Evolutionary conservation across 2,329 filamentous ascomycete genomes (phyloP).

Genomic region (Exserohilum turcica): DNA sequence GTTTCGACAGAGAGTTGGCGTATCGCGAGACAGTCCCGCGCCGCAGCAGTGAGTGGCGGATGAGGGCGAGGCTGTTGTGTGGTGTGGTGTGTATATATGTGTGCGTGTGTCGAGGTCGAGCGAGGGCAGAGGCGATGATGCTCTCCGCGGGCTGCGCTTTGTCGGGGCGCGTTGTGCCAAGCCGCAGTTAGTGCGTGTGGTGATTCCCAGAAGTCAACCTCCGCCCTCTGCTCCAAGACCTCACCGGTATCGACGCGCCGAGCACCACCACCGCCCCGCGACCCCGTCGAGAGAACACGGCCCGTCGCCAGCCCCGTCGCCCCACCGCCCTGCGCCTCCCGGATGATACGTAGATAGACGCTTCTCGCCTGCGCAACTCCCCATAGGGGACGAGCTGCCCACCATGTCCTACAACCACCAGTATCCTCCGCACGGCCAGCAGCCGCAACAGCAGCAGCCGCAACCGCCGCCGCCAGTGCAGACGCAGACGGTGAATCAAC

Average conservation of each 20-base stretch:
- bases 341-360: conserved; percentile 34
- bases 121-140: background rate
- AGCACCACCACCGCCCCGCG: conserved; percentile 11
- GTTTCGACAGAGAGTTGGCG: conserved; percentile 9
- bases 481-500: conserved; percentile 51
- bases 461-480: conserved; percentile 44
- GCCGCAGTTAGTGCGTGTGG: conserved; percentile 25
- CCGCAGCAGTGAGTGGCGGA: conserved; percentile 1
- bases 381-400: conserved; percentile 35
- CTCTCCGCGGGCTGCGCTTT: conserved; percentile 25
- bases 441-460: no score
- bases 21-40: background rate
- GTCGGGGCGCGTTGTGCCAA: conserved; percentile 36
- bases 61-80: background rate
- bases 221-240: conserved; percentile 22
- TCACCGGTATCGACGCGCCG: conserved; percentile 23
- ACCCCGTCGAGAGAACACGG: conserved; percentile 12
- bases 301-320: conserved; percentile 11
- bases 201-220: conserved; percentile 23
- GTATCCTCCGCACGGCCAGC: conserved; percentile 32
- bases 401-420: conserved; percentile 44
- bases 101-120: conserved; percentile 2
- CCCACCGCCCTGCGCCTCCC: conserved; percentile 9
- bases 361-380: conserved; percentile 28
- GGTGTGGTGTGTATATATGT: no score